Evolutionary conservation across 2,329 filamentous ascomycete species (phyloP), one percentile per base, ranked within the genome.

Genomic region (Pseudogymnoascus sp.): DNA sequence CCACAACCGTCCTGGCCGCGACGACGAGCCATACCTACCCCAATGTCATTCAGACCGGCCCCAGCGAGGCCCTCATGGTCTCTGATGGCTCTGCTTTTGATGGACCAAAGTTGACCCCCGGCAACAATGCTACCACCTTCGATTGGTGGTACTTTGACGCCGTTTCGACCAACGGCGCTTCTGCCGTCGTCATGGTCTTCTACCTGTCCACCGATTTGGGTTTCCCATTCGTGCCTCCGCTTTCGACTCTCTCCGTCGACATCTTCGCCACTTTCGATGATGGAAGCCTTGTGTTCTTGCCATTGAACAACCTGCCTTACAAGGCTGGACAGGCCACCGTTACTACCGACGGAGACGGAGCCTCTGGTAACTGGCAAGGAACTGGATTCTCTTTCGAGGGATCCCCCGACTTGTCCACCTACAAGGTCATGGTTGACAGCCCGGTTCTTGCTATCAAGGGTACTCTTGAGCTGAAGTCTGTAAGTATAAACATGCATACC

Each of bases 141-240:
- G 72, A 74, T 65, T 76, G 74, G 73, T 76, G 74, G 75, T 75
- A 74, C 63, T 76, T 76, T 47, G 73, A 77, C 62, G 72, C 66
- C 17, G 68, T 76, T 9, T 68, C 73, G 1, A 57, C 64, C 1
- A 64, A 65, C 6, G 66, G 70, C 50, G 63, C 68, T 1, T 65
- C 68, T 17, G 70, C 69, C 0, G 58, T 75, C 6, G 68, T 69
- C 0, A 54, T 76, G 13, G 70, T 69, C 21, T 74, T 76, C 64
- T 73, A 71, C 62, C 69, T 69, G 1, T 65, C 70, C 8, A 63
- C 70, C 0, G 60, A 64, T 1, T 41, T 66, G 3, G 74, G 73
- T 9, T 78, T 78, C 5, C 73, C 76, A 1, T 76, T 74, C 47
- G 17, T 64, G 6, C 29, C 58, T 1, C 47, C 33, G 37, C 35